These are phyloP conservation scores for Zelopaecilomyces penicillatus DNA, from an alignment of 2,329 filamentous ascomycete genomes.

Conservation along the genomic window DNA sequence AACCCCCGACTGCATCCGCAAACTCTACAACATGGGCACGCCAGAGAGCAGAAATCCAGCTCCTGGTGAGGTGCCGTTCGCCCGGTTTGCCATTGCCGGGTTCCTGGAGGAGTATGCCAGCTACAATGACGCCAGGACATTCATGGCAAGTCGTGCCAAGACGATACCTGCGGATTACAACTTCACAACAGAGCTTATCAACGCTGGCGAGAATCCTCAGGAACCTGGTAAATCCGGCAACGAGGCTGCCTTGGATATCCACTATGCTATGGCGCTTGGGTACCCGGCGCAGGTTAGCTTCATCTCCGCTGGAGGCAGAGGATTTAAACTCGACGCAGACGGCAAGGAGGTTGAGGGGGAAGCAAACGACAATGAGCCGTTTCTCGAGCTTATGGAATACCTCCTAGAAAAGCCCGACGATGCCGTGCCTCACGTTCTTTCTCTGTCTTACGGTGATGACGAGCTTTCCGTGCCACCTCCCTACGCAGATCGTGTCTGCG, in stretches of 20 bases:
- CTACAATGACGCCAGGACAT: constrained; percentile 33
- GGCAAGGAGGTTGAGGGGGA: constrained; percentile 18
- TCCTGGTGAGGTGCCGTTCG: too few relatives aligned
- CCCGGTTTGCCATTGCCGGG: constrained; percentile 36
- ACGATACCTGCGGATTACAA: constrained; percentile 27
- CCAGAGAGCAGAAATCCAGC: too few relatives aligned
- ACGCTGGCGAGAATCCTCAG: constrained; percentile 37
- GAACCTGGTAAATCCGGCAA: constrained; percentile 25
- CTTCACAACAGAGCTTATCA: constrained; percentile 31
- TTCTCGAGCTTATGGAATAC: constrained; percentile 44
- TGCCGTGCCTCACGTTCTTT: constrained; percentile 46
- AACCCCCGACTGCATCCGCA: not conserved
- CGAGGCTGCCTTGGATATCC: constrained; percentile 39
- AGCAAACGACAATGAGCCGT: constrained; percentile 45
- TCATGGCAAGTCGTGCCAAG: constrained; percentile 26
- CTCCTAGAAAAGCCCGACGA: constrained; percentile 35
- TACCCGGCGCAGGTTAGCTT: constrained; percentile 34
- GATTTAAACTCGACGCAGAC: constrained; percentile 1
- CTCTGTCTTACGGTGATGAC: constrained; percentile 50
- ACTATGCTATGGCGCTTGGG: constrained; percentile 38
- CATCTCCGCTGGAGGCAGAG: constrained; percentile 2
- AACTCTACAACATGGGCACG: not conserved
- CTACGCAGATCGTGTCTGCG: constrained; percentile 46
- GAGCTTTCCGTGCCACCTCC: constrained; percentile 43
- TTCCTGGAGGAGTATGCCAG: constrained; percentile 41